Percentiles rank a stretch among this genome's conserved stretches.
Conservation (phyloP, 139 green algal genomes). For the Zygnema cylindricum region DNA sequence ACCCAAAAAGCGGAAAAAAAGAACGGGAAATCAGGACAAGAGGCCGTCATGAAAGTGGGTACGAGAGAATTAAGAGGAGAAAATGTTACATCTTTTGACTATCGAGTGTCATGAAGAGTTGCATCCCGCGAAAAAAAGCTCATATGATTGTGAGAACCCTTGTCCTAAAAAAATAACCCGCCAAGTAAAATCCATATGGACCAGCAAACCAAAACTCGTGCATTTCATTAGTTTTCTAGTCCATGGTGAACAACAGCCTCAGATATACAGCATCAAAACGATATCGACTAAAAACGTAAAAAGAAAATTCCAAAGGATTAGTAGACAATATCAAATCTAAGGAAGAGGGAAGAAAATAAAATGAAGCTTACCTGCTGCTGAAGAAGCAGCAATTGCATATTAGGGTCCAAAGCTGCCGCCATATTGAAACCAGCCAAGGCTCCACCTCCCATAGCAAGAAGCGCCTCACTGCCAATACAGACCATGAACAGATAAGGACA, state of each 20-base stretch:
- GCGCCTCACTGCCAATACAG: constrained; percentile 28
- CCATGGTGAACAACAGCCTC: too few species aligned
- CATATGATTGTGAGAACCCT: not conserved
- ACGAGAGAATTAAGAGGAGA: not conserved
- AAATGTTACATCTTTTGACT: not conserved
- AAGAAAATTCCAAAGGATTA: not conserved
- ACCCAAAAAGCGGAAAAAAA: not conserved
- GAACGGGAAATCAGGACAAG: not conserved
- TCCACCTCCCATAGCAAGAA: constrained; percentile 32
- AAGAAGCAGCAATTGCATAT: constrained; percentile 57
- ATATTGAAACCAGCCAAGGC: constrained; percentile 38
- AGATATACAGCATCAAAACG: too few species aligned
- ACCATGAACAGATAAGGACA: constrained; percentile 13
- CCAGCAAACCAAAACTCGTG: too few species aligned
- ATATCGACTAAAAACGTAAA: too few species aligned
- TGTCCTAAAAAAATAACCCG: not conserved
- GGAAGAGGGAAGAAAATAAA: not conserved
- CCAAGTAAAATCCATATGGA: not conserved
- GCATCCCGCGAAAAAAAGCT: not conserved
- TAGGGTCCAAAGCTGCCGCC: constrained; percentile 42
- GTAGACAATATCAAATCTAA: not conserved
- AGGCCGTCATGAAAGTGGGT: not conserved
- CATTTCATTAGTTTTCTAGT: too few species aligned
- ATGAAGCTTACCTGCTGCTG: constrained; percentile 57
- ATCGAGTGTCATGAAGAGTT: not conserved